Base-by-base conservation (phyloP, 257 asterid genomes). In the Thymus quinquecostatus region DNA sequence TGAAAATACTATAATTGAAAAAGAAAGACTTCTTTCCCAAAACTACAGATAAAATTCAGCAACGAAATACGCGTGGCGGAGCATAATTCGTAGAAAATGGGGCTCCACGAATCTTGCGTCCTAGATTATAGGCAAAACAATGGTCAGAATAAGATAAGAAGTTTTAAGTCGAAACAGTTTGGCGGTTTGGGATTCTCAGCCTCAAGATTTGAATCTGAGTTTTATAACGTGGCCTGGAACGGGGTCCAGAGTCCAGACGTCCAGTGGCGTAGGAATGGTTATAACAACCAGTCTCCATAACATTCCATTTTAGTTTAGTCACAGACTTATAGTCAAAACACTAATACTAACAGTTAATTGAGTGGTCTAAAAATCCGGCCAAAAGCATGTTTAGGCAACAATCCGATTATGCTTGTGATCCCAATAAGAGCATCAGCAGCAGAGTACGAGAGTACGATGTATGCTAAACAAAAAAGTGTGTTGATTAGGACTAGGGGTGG, bases 91-190 rank as follows among this genome's bases (percentile, higher is more conserved):
- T 14, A 2, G 1, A 8, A 11, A 10, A 11, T 50, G 81, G 60
- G 77, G 77, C 71, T 44, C 66, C 70, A 67, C 70, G 68, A 64
- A 68, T 76, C 51, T 7, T 73, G 70, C 50, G 58, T 67, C 75
- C 73, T 72, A 55, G 4, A 21, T 75, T 75, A 70, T 68, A 59
- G 78, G 81, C 78, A 78, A 41, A 67, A 53, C 50, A 47, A 1
- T 0, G 43, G 45, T 66, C 34, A 13, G 1, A 30, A 54, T 36
- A 14, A 30, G 58, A 56, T 53, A 59, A 51, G 36, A 64, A 21
- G 21, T 21, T 21, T 0, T 21, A 21, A 21, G 21, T 21, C 21
- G 21, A 21, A 21, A 21, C 21, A 21, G 21, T 21, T 66, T 59
- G 65, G 73, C 65, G 72, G 81, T 69, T 77, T 77, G 44, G 66